Conservation (phyloP, 2,329 filamentous ascomycete genomes). For the Xylariales sp. region DNA sequence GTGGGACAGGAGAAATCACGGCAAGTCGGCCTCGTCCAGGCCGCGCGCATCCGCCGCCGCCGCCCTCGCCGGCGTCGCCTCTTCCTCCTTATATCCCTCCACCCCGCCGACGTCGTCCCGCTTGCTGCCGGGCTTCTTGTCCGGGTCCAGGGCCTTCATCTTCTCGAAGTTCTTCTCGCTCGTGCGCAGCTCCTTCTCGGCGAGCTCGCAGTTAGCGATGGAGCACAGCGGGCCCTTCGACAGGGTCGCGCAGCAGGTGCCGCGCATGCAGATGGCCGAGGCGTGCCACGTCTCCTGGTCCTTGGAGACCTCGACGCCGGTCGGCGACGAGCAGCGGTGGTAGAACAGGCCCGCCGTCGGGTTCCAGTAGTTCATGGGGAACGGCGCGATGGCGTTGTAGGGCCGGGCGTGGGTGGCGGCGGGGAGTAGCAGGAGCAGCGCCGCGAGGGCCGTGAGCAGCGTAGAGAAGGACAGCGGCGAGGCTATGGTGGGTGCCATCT, state of each 20-base stretch:
- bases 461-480: background rate
- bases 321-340: slow-evolving; percentile 3
- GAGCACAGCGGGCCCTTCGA: slow-evolving; percentile 2
- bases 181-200: background rate
- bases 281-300: slow-evolving; percentile 3
- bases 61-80: background rate
- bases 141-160: background rate
- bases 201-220: background rate
- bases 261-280: slow-evolving; percentile 5
- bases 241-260: slow-evolving; percentile 7
- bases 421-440: background rate
- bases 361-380: background rate
- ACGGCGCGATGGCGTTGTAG: slow-evolving; percentile 1
- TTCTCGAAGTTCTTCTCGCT: background rate
- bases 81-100: background rate
- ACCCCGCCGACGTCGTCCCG: background rate
- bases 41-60: no score
- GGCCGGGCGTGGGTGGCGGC: background rate
- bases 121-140: no score
- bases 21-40: no score
- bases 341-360: slow-evolving; percentile 1
- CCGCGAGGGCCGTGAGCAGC: background rate
- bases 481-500: no score
- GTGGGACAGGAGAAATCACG: no score
- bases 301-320: slow-evolving; percentile 3